Percentiles rank a stretch among this genome's conserved stretches.
phyloP scores from a whole-genome alignment of 257 asterid species.

The Coffea canephora region DNA sequence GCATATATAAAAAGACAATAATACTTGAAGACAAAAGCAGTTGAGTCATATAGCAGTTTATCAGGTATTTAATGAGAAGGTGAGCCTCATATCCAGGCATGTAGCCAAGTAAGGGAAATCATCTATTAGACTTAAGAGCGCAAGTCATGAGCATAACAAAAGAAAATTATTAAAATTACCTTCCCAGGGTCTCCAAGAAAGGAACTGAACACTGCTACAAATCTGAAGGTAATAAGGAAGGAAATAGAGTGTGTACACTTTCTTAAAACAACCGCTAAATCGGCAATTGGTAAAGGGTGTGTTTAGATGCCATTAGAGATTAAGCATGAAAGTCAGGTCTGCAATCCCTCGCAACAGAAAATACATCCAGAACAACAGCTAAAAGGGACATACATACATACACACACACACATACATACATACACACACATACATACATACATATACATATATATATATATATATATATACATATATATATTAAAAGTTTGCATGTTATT shows the following conservation, averaged over 20 bases:
- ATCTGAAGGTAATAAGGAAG: constrained; percentile 55
- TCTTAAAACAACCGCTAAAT: background rate
- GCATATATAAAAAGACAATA: background rate
- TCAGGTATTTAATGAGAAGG: background rate
- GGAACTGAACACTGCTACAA: constrained; percentile 85
- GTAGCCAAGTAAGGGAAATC: background rate
- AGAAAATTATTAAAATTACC: constrained; percentile 40
- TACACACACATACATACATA: no score
- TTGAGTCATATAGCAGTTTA: background rate
- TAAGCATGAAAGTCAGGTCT: no score
- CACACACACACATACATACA: no score
- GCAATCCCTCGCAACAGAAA: no score
- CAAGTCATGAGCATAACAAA: background rate
- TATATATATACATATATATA: no score
- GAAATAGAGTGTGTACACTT: constrained; percentile 18
- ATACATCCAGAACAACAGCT: background rate
- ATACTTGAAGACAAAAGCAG: background rate
- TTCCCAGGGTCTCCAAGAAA: constrained; percentile 98
- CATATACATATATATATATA: no score
- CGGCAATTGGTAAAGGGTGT: background rate
- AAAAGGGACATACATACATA: no score
- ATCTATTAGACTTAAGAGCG: background rate
- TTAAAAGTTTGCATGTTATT: no score
- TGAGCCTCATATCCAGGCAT: background rate
- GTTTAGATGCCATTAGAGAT: background rate